A percentile compares a stretch with the other conserved stretches of the same genome.
Conservation (phyloP, 148 eudicot species). For the Amaranthus cruentus region DNA sequence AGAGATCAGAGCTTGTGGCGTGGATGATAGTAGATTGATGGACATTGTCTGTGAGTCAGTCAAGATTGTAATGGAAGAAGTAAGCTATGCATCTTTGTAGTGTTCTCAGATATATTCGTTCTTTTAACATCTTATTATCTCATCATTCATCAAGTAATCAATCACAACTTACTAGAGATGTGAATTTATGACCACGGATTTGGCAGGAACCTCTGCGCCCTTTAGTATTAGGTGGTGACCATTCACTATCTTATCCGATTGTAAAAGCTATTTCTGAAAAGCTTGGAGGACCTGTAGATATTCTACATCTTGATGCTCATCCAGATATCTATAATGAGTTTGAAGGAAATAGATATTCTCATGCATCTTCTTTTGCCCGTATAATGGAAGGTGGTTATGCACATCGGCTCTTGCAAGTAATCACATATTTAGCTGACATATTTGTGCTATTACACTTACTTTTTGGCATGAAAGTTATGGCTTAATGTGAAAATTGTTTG, state of each 20-base stretch:
- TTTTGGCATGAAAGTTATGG: constrained; percentile 5
- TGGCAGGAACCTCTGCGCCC: constrained; percentile 83
- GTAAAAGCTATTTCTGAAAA: constrained; percentile 93
- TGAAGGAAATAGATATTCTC: constrained; percentile 91
- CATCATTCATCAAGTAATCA: background rate
- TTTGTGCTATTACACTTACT: constrained; percentile 1
- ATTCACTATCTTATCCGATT: constrained; percentile 88
- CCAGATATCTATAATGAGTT: constrained; percentile 88
- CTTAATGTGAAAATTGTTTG: background rate
- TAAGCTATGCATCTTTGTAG: constrained; percentile 25
- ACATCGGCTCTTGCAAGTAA: constrained; percentile 81
- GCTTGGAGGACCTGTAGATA: constrained; percentile 92
- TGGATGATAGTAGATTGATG: constrained; percentile 91
- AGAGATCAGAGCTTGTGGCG: constrained; percentile 93
- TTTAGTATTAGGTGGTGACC: constrained; percentile 92
- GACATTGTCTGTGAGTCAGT: constrained; percentile 71
- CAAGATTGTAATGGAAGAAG: constrained; percentile 94
- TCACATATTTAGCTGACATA: background rate
- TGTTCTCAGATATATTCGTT: background rate
- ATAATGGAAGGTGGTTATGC: constrained; percentile 99
- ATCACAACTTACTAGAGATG: background rate
- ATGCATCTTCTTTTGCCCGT: constrained; percentile 95
- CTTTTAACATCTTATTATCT: background rate
- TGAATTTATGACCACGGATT: constrained; percentile 6
- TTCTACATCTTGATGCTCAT: constrained; percentile 96